phyloP scores from a whole-genome alignment of 495 filamentous ascomycete species.

The Penicillium cinerascens region DNA sequence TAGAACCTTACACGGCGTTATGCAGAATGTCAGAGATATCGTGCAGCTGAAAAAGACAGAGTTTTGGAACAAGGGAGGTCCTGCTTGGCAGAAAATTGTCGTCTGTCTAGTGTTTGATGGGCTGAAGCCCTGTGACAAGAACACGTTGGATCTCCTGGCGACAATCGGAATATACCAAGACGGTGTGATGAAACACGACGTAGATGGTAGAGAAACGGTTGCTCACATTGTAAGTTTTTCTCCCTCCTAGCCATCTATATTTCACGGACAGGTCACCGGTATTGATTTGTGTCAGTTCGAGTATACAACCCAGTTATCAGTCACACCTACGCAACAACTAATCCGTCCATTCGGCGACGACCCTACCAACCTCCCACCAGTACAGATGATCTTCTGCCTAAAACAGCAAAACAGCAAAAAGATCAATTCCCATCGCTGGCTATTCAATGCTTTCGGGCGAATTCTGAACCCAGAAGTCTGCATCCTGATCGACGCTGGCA shows the following conservation, averaged over 20 bases:
- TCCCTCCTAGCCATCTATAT: background rate
- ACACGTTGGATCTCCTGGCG: constrained; percentile 83
- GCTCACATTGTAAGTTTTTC: constrained; percentile 69
- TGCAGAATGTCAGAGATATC: constrained; percentile 96
- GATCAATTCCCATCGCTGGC: constrained; percentile 97
- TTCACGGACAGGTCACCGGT: background rate
- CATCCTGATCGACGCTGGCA: constrained; percentile 94
- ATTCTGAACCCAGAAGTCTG: constrained; percentile 94
- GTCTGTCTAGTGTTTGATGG: constrained; percentile 94
- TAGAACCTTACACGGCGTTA: constrained; percentile 88
- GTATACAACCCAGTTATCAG: constrained; percentile 94
- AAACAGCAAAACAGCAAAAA: constrained; percentile 99
- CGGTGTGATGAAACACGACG: constrained; percentile 94
- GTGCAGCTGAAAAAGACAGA: constrained; percentile 97
- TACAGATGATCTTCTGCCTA: constrained; percentile 97
- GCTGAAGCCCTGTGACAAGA: constrained; percentile 93
- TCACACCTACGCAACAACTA: constrained; percentile 90
- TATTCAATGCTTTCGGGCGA: constrained; percentile 93
- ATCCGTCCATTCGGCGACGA: constrained; percentile 82
- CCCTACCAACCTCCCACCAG: constrained; percentile 76
- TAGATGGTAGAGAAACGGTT: constrained; percentile 90
- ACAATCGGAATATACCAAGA: constrained; percentile 95
- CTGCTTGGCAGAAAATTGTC: constrained; percentile 98
- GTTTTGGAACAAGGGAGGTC: constrained; percentile 97
- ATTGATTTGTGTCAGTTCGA: constrained; percentile 60